Evolutionary conservation across 2,329 filamentous ascomycete genomes (phyloP).

Genomic region (Pezicula carpinea): DNA sequence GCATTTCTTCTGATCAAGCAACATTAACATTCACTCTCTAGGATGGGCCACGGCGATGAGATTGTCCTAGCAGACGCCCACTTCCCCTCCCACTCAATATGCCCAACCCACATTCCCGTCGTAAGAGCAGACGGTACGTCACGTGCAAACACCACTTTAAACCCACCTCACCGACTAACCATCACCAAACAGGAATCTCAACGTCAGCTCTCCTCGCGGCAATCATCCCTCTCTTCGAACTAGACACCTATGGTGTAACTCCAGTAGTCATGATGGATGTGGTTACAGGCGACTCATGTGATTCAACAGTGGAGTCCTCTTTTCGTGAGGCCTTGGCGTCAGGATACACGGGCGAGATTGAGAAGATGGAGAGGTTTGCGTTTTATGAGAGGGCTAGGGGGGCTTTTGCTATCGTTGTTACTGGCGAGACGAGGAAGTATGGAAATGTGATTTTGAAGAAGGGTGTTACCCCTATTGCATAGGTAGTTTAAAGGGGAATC

Average conservation of each 20-base stretch:
- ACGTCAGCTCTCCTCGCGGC: slow-evolving; percentile 4
- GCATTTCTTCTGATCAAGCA: too few species aligned
- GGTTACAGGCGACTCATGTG: slow-evolving; percentile 3
- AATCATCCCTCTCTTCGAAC: slow-evolving; percentile 6
- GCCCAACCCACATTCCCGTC: slow-evolving; percentile 2
- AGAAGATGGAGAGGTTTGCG: slow-evolving; percentile 8
- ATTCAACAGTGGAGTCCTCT: slow-evolving; percentile 4
- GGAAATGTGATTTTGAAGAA: slow-evolving; percentile 13
- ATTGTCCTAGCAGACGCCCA: slow-evolving; percentile 11
- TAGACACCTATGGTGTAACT: slow-evolving; percentile 6
- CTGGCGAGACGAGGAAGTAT: slow-evolving; percentile 10
- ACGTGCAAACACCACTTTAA: not conserved
- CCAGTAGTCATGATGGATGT: slow-evolving; percentile 11
- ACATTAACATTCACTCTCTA: too few species aligned
- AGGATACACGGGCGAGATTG: slow-evolving; percentile 5
- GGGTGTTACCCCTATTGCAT: slow-evolving; percentile 6
- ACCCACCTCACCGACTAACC: not conserved
- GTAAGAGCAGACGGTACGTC: slow-evolving; percentile 4
- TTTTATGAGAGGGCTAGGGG: slow-evolving; percentile 9
- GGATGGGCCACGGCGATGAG: slow-evolving; percentile 11
- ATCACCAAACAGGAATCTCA: slow-evolving; percentile 2
- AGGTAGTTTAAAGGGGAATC: not conserved
- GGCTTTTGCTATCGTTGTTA: slow-evolving; percentile 9
- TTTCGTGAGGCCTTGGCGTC: slow-evolving; percentile 4
- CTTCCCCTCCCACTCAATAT: slow-evolving; percentile 7